phyloP scores from a whole-genome alignment of 306 rosid genomes.

The Pterocarpus santalinus region DNA sequence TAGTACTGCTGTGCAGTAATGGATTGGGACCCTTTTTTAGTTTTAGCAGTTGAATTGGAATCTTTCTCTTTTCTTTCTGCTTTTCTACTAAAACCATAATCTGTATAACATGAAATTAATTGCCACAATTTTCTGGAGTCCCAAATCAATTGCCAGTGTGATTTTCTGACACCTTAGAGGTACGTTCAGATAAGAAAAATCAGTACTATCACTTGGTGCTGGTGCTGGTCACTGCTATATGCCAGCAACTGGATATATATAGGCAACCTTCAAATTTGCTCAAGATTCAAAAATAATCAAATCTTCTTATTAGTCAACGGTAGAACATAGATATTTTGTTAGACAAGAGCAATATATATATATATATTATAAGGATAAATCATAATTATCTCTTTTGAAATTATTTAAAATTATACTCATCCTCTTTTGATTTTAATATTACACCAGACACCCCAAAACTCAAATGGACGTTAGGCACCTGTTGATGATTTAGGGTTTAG shows the following conservation, averaged over 20 bases:
- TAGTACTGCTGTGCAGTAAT: constrained; percentile 12
- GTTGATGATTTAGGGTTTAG: too few relatives aligned
- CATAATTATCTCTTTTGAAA: too few relatives aligned
- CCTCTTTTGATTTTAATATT: too few relatives aligned
- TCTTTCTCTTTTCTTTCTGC: constrained; percentile 32
- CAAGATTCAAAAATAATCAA: background rate
- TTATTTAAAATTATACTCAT: too few relatives aligned
- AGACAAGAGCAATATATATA: too few relatives aligned
- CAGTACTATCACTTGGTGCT: background rate
- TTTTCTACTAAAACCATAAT: constrained; percentile 25
- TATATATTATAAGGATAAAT: too few relatives aligned
- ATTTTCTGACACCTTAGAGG: constrained; percentile 29
- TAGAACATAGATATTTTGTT: background rate
- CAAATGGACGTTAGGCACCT: too few relatives aligned
- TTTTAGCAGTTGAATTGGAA: constrained; percentile 35
- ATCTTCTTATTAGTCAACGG: background rate
- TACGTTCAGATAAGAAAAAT: constrained; percentile 7
- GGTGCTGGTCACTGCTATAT: background rate
- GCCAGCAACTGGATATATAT: background rate
- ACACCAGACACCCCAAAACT: too few relatives aligned
- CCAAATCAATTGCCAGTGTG: constrained; percentile 30
- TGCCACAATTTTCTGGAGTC: constrained; percentile 24
- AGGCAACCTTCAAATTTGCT: background rate
- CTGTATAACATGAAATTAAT: constrained; percentile 12
- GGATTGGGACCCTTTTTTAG: constrained; percentile 32